Evolutionary conservation across 768 basidiomycete genomes (phyloP).

Genomic region (Russula lepida): DNA sequence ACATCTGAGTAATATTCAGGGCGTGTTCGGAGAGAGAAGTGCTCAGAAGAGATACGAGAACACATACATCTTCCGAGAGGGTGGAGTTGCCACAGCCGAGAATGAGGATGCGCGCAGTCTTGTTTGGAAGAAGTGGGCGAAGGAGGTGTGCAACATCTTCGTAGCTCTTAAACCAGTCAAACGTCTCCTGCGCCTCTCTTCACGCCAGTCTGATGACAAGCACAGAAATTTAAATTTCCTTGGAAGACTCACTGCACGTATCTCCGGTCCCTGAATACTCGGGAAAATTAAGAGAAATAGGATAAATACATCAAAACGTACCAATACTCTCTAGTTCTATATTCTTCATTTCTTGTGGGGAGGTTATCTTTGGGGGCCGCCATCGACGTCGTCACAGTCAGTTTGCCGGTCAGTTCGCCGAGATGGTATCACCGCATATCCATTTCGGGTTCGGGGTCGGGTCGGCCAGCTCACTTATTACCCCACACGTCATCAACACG

Average conservation of each 20-base stretch:
- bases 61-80: constrained; percentile 60
- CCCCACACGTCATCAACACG: background rate
- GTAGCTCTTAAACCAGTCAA: constrained; percentile 88
- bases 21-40: background rate
- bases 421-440: too few species aligned
- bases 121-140: constrained; percentile 53
- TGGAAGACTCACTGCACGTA: constrained; percentile 46
- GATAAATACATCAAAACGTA: constrained; percentile 25
- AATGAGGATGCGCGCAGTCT: constrained; percentile 57
- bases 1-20: constrained; percentile 47
- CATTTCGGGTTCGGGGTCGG: too few species aligned
- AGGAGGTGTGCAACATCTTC: constrained; percentile 57
- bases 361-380: constrained; percentile 26
- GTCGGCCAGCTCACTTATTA: too few species aligned
- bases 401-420: too few species aligned
- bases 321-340: constrained; percentile 65
- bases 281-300: background rate
- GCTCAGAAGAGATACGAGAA: background rate
- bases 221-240: background rate
- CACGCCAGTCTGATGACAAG: background rate
- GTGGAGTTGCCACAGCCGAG: constrained; percentile 81
- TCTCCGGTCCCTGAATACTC: constrained; percentile 49
- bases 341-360: constrained; percentile 60
- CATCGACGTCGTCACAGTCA: constrained; percentile 10
- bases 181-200: constrained; percentile 51